Evolutionary conservation across 2,329 filamentous ascomycete species (phyloP).

Genomic region (Talaromyces sp.): DNA sequence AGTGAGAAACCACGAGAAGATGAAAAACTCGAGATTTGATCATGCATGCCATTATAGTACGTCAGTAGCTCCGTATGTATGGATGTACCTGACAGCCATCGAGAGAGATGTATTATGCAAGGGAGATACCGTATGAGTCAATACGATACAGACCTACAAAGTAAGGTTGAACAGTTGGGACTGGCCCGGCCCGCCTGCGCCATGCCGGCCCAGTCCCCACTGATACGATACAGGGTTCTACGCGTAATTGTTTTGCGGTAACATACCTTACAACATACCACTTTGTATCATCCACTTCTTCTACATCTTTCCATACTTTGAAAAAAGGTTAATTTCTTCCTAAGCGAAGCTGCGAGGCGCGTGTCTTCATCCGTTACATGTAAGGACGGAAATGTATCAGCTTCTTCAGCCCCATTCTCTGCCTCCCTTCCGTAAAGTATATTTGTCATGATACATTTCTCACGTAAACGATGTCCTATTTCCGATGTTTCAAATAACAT

Average conservation of each 20-base stretch:
- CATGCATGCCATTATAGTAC: slow-evolving; percentile 15
- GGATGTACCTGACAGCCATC: slow-evolving; percentile 18
- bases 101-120: slow-evolving; percentile 10
- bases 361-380: not conserved
- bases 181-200: slow-evolving; percentile 15
- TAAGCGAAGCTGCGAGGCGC: slow-evolving; percentile 1
- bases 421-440: not conserved
- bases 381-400: slow-evolving; percentile 12
- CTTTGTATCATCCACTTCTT: slow-evolving; percentile 1
- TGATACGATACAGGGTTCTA: not conserved
- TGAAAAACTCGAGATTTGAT: slow-evolving; percentile 11
- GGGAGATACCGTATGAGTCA: slow-evolving; percentile 2
- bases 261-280: slow-evolving; percentile 4
- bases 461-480: not conserved
- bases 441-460: slow-evolving; percentile 1
- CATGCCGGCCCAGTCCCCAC: slow-evolving; percentile 11
- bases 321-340: not conserved
- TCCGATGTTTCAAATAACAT: slow-evolving; percentile 7
- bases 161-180: slow-evolving; percentile 1
- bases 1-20: slow-evolving; percentile 8
- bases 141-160: not conserved
- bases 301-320: slow-evolving; percentile 5
- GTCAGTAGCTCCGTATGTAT: not conserved
- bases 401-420: slow-evolving; percentile 12
- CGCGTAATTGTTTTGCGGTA: slow-evolving; percentile 4